Percentiles rank a stretch among this genome's conserved stretches.
Conservation (phyloP, 495 filamentous ascomycete genomes). For the Parachaetomium inaequale region DNA sequence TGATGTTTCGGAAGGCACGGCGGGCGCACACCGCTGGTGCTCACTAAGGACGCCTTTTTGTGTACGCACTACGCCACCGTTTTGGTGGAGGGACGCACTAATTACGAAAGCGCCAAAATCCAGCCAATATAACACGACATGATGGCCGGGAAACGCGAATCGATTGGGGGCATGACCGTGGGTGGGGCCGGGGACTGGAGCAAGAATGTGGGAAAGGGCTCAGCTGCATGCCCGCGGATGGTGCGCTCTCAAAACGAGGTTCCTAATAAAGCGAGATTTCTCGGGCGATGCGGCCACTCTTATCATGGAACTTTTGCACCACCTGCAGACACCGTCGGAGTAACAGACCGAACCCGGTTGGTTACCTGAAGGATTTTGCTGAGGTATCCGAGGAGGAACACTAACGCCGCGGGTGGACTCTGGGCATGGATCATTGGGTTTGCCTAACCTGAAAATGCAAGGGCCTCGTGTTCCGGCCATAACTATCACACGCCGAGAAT, state of each 20-base stretch:
- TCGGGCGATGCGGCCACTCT: background rate
- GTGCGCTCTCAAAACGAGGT: background rate
- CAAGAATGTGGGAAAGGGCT: background rate
- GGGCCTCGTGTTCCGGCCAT: conserved; percentile 4
- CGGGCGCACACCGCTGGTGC: conserved; percentile 7
- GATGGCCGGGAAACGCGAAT: background rate
- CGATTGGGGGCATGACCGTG: background rate
- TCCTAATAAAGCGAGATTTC: background rate
- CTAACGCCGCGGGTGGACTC: conserved; percentile 7
- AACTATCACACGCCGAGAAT: background rate
- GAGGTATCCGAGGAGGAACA: conserved; percentile 8
- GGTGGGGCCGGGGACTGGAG: background rate
- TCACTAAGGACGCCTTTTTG: background rate
- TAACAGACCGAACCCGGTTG: background rate
- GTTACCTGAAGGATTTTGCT: conserved; percentile 4
- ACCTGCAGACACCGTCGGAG: background rate
- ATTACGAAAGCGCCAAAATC: conserved; percentile 6
- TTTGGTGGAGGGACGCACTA: background rate
- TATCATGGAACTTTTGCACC: background rate
- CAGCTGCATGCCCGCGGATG: background rate
- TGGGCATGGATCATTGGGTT: conserved; percentile 13
- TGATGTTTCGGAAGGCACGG: conserved; percentile 8
- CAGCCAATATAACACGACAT: background rate
- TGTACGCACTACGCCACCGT: background rate
- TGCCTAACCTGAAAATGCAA: background rate